Evolutionary conservation across 148 eudicot genomes (phyloP).

Genomic region (Salicornia ramosissima): DNA sequence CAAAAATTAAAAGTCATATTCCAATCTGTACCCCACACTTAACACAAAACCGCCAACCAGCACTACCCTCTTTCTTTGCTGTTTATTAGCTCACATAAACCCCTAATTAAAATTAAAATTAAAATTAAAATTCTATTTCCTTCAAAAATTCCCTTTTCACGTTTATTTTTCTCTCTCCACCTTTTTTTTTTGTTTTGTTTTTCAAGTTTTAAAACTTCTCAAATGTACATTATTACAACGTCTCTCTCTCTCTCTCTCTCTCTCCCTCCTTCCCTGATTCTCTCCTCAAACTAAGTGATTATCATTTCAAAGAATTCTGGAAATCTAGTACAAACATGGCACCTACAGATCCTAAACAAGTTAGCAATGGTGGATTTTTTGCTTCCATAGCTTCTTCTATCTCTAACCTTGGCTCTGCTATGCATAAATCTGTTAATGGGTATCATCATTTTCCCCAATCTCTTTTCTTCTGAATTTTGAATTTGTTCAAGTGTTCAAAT

Average conservation of each 20-base stretch:
- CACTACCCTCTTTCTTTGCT: slow-evolving; percentile 14
- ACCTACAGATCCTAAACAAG: slow-evolving; percentile 28
- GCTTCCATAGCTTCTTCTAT: slow-evolving; percentile 27
- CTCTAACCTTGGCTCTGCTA: slow-evolving; percentile 14
- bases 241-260: neutral
- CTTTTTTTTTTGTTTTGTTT: neutral
- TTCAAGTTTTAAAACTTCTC: no score
- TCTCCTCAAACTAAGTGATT: neutral
- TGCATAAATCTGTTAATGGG: slow-evolving; percentile 40
- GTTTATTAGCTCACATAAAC: neutral
- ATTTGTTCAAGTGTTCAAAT: no score
- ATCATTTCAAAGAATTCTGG: neutral
- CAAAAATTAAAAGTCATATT: neutral
- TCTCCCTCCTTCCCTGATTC: neutral
- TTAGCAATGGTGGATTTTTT: slow-evolving; percentile 23
- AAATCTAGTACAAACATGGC: slow-evolving; percentile 12
- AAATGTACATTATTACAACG: no score
- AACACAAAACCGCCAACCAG: slow-evolving; percentile 12
- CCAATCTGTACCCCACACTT: neutral
- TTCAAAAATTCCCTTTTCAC: no score
- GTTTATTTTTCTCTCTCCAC: neutral
- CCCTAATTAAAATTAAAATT: no score
- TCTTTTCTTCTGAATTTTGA: no score
- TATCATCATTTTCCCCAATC: neutral
- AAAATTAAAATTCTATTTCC: no score